Evolutionary conservation across 805 yeast species (phyloP).

Genomic region (Wickerhamomyces chaumierensis): DNA sequence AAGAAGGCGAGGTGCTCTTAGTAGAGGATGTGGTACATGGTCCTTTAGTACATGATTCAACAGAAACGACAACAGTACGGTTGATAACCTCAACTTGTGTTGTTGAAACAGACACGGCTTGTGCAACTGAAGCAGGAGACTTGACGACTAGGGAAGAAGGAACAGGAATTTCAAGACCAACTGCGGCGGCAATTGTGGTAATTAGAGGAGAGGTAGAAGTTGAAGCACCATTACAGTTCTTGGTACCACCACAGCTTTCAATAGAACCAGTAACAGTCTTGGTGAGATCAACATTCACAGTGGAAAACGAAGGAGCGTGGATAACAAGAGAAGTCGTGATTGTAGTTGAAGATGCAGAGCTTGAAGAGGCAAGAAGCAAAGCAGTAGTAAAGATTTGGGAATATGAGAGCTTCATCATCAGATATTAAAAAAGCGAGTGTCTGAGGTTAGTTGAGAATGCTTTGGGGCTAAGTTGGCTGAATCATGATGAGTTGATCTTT

Average conservation of each 20-base stretch:
- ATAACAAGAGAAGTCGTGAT: no score
- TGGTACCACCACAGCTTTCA: background rate
- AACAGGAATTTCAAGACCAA: background rate
- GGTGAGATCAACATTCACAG: background rate
- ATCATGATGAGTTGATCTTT: background rate
- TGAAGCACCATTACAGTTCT: background rate
- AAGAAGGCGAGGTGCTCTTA: no score
- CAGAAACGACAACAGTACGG: background rate
- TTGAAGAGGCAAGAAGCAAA: background rate
- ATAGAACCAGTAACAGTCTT: background rate
- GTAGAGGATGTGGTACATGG: background rate
- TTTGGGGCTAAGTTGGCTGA: background rate
- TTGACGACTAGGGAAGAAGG: background rate
- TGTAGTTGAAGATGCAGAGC: background rate
- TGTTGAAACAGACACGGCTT: background rate
- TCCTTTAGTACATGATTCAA: background rate
- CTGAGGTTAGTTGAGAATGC: background rate
- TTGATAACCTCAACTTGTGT: no score
- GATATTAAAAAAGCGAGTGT: background rate
- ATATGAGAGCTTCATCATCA: background rate
- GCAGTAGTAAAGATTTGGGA: background rate
- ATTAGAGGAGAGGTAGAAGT: no score
- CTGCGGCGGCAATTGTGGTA: background rate
- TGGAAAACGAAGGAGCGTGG: no score
- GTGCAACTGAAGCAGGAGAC: background rate